Evolutionary conservation across 116 monocot genomes (phyloP).

Genomic region (Iris pallida): DNA sequence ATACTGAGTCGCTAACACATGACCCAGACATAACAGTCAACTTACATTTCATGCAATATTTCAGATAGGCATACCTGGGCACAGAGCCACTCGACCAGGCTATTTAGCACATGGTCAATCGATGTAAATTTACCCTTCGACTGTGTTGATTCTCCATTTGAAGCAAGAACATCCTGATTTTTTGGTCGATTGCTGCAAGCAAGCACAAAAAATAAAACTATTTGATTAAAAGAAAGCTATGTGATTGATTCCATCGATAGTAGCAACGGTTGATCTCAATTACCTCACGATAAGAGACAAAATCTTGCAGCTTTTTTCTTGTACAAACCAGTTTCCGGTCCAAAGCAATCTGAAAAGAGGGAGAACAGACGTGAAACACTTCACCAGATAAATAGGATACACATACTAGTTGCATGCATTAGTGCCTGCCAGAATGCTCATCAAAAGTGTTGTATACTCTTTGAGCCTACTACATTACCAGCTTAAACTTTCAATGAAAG

Average conservation of each 20-base stretch:
- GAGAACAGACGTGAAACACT: conserved; percentile 9
- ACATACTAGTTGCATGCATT: background rate
- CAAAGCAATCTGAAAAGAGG: conserved; percentile 74
- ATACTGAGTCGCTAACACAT: no score
- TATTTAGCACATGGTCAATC: conserved; percentile 75
- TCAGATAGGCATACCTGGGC: conserved; percentile 61
- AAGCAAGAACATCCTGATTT: conserved; percentile 24
- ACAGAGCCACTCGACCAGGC: conserved; percentile 85
- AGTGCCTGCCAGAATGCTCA: background rate
- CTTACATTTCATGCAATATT: no score
- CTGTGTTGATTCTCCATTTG: conserved; percentile 72
- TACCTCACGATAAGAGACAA: conserved; percentile 80
- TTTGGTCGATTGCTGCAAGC: conserved; percentile 64
- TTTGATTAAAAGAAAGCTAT: background rate
- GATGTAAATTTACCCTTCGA: conserved; percentile 49
- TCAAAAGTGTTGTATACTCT: background rate
- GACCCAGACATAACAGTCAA: no score
- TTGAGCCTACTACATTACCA: no score
- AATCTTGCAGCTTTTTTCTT: conserved; percentile 95
- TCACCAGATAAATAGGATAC: background rate
- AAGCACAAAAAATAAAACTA: conserved; percentile 5
- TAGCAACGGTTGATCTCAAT: conserved; percentile 8
- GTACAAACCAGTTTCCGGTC: conserved; percentile 93
- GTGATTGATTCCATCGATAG: background rate
- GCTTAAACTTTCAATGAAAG: no score